Base-by-base conservation (phyloP, 23 red algal species). In the Cyanidiococcus yangmingshanensis region DNA sequence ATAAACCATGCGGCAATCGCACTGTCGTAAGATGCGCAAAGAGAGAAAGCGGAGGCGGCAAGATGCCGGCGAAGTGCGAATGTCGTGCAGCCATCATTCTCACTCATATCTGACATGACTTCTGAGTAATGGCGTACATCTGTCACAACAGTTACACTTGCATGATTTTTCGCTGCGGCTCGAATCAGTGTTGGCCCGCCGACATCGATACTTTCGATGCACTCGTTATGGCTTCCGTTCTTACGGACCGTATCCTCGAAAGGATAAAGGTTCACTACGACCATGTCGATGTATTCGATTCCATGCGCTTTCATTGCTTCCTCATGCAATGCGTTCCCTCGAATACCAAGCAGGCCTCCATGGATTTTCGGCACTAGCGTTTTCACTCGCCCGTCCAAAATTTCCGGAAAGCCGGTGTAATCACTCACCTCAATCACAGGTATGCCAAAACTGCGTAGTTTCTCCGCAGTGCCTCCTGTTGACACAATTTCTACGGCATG, bases 141-240 rank as follows among this genome's bases (percentile, higher is more conserved):
- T 7, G 92, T 90, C 35, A 96, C 80, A 35, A 90, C 84, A 24
- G 92, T 90, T 24, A 96, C 92, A 45, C 58, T 87, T 25, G 74
- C 37, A 39, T 86, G 84, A 39, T 96, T 96, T 67, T 96, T 96
- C 2, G 83, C 83, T 0, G 87, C 92, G 7, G 87, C 92, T n/a
- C 92, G 87, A 74, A 96, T 83, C 79, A 96, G 89, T 31, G 82
- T 74, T 16, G 87, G 84, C 31, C 92, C 92, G 0, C 92, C 92
- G n/a, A 96, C 80, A 75, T 96, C 92, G 58, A 96, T 84, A 59
- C 90, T 87, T 74, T 96, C 92, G 29, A 96, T 84, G 68, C 92
- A 96, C 31, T 80, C 58, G 0, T 79, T 85, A 82, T 88, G 88
- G 1, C 57, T 59, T 36, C 57, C 83, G 58, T 86, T 87, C 37